Base-by-base conservation (phyloP, 306 rosid species). In the Macrotyloma uniflorum region DNA sequence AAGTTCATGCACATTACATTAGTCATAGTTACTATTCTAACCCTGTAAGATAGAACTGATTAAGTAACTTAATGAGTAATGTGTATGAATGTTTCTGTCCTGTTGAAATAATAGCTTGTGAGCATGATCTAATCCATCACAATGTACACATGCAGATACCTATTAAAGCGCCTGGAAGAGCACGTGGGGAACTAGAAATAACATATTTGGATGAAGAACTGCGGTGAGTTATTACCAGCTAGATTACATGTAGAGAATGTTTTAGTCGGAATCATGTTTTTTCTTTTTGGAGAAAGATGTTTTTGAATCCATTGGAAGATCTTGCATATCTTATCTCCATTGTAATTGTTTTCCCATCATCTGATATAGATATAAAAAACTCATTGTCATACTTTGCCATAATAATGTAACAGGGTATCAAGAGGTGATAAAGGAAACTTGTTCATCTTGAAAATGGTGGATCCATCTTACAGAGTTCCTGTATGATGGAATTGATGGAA, bases 371-470 rank as follows among this genome's bases (percentile, higher is more conserved):
- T 26, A 76, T 28, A 68, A 57, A 80, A 53, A 55, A 20, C 8
- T 63, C 19, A 0, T 55, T 35, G 5, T 70, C 42, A 46, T 55
- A 26, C 33, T 66, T 49, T 50, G 15, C 67, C 15, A 24, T 43
- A 53, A 16, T 70, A 23, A 72, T 43, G 63, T 86, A 38, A 74
- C 97, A 92, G 98, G 85, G 89, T 94, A 50, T 92, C 98, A 50
- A 90, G 97, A 87, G 97, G 96, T 22, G 97, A 94, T 79, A 89
- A 86, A 83, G 98, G 98, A 77, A 94, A 94, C 89, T 81, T 94
- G 86, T 91, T 94, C 87, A 67, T 94, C 82, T 76, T 90, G 90
- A 94, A 89, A 85, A 88, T 91, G 98, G 84, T 90, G 1, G 94
- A 94, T 80, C 96, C 91, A 24, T 90, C 97, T 14, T 94, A 94